These are phyloP conservation scores for Chloris gayana DNA, from an alignment of 176 grass and related monocot genomes.

Conservation along the genomic window DNA sequence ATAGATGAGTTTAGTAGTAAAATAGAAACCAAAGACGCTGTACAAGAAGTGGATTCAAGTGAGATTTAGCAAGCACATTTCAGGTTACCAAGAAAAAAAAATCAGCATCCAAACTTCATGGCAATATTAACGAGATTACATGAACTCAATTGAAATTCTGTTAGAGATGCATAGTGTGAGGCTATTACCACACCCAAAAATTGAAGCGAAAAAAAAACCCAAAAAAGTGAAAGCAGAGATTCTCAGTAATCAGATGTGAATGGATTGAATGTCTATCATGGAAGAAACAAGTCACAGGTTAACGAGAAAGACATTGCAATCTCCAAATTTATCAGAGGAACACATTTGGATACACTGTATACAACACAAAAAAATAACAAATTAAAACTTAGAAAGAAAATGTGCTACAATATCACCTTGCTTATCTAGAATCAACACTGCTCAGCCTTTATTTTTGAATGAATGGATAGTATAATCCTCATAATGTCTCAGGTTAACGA, in stretches of 20 bases:
- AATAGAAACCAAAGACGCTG: background rate
- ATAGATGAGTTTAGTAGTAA: background rate
- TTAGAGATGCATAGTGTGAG: background rate
- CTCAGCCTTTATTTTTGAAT: conserved; percentile 29
- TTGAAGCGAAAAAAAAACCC: background rate
- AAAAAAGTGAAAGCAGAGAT: background rate
- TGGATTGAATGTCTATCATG: conserved; percentile 48
- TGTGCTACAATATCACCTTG: background rate
- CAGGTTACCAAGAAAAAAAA: background rate
- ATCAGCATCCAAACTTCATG: background rate
- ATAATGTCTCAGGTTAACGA: conserved; percentile 39
- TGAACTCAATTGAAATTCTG: background rate
- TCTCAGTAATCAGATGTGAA: conserved; percentile 42
- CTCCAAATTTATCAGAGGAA: background rate
- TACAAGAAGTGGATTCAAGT: background rate
- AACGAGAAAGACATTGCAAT: conserved; percentile 49
- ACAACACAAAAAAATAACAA: background rate
- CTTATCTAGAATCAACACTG: background rate
- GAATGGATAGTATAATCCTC: conserved; percentile 45
- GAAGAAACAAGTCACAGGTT: conserved; percentile 42
- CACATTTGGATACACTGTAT: background rate
- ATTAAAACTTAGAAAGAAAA: background rate
- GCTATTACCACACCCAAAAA: background rate
- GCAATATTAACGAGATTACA: background rate
- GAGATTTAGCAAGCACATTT: background rate